Evolutionary conservation across 208 protist species (phyloP).

Genomic region (Leishmania turanica): DNA sequence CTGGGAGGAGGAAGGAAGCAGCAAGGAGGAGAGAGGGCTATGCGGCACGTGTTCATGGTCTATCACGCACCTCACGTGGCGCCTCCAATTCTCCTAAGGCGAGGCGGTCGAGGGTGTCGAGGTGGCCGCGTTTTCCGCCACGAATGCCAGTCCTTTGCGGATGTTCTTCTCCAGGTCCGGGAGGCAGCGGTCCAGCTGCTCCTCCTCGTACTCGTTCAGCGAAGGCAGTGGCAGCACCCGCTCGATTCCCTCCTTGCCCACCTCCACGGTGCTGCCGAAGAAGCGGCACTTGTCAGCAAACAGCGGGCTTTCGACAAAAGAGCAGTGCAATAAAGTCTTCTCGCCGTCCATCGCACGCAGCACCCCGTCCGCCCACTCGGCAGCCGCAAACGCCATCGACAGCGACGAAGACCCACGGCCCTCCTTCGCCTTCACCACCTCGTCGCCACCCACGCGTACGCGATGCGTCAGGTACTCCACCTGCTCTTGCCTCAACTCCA

Average conservation of each 20-base stretch:
- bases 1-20: background rate
- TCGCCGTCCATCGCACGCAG: conserved; percentile 74
- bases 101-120: background rate
- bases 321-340: conserved; percentile 49
- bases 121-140: conserved; percentile 2
- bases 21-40: background rate
- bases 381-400: conserved; percentile 56
- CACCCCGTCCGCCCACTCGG: conserved; percentile 67
- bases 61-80: background rate
- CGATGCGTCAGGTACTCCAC: conserved; percentile 69
- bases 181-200: conserved; percentile 78
- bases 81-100: background rate
- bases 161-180: conserved; percentile 89
- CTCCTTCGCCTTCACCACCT: conserved; percentile 76
- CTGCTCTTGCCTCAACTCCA: conserved; percentile 44
- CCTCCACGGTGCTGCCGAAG: conserved; percentile 80
- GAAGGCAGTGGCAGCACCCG: conserved; percentile 56
- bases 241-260: conserved; percentile 80
- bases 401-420: conserved; percentile 80
- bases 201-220: conserved; percentile 62
- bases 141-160: conserved; percentile 80
- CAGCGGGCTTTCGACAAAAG: conserved; percentile 66
- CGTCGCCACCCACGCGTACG: conserved; percentile 70
- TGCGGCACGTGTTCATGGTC: background rate
- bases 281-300: conserved; percentile 43